These are phyloP conservation scores for Diplocarpon rosae DNA, from an alignment of 2,329 filamentous ascomycete genomes.

Conservation along the genomic window DNA sequence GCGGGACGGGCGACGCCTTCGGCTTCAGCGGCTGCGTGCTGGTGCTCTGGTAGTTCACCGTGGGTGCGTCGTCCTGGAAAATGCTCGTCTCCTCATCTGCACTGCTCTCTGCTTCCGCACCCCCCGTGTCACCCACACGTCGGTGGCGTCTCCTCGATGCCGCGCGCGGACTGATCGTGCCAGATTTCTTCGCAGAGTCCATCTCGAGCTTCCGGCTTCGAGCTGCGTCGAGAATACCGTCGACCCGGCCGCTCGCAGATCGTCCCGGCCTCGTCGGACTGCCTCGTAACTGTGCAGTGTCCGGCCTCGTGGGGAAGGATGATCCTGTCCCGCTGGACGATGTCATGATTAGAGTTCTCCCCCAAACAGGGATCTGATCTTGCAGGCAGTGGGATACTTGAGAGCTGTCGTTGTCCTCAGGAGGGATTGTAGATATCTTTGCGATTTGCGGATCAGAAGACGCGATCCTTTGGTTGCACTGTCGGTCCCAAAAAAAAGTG, in stretches of 20 bases:
- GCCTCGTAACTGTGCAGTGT: slow-evolving; percentile 3
- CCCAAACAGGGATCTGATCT: too few species aligned
- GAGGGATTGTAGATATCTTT: too few species aligned
- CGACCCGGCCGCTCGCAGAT: slow-evolving; percentile 10
- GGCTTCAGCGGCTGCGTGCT: slow-evolving; percentile 2
- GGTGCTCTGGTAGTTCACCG: slow-evolving; percentile 20
- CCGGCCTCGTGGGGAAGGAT: not conserved
- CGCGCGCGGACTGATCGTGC: slow-evolving; percentile 1
- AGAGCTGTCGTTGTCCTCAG: too few species aligned
- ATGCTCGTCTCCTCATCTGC: slow-evolving; percentile 32
- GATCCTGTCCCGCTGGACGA: too few species aligned
- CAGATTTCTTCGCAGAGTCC: slow-evolving; percentile 4
- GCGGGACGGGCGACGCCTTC: not conserved
- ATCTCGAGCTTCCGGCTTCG: slow-evolving; percentile 13
- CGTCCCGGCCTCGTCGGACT: not conserved
- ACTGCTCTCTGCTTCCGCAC: slow-evolving; percentile 18
- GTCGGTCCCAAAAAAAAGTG: too few species aligned
- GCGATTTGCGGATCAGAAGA: too few species aligned
- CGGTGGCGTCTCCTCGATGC: not conserved
- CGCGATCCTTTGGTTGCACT: too few species aligned
- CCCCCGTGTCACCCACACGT: not conserved
- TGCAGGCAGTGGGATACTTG: too few species aligned
- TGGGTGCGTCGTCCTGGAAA: slow-evolving; percentile 15
- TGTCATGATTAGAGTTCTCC: too few species aligned
- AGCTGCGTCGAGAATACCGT: slow-evolving; percentile 20